Evolutionary conservation across 495 filamentous ascomycete genomes (phyloP).

Genomic region (Neurospora sublineolata): DNA sequence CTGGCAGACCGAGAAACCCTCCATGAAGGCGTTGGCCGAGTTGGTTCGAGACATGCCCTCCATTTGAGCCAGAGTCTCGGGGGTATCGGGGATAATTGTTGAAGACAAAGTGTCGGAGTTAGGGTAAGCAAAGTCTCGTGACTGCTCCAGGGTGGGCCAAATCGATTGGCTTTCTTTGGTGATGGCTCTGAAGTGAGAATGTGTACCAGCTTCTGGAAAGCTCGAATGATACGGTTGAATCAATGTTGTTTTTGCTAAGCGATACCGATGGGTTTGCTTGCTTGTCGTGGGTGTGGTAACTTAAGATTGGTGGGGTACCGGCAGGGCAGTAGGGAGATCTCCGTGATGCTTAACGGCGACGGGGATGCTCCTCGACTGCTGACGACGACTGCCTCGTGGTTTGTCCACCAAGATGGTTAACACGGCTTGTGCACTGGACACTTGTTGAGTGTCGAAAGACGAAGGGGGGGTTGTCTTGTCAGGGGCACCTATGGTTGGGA

Average conservation of each 20-base stretch:
- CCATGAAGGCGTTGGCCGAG: conserved; percentile 23
- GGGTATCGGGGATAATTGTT: not conserved
- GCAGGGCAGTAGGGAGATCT: not conserved
- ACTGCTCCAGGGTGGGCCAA: not conserved
- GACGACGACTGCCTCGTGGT: not conserved
- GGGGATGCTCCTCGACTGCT: not conserved
- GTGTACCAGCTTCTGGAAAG: not conserved
- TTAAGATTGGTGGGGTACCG: not conserved
- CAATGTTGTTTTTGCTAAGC: not conserved
- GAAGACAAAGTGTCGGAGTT: not conserved
- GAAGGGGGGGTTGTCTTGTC: not conserved
- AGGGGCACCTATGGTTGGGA: not conserved
- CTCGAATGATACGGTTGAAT: not conserved
- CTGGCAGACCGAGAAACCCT: conserved; percentile 41
- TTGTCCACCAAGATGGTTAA: not conserved
- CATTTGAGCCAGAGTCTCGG: conserved; percentile 11
- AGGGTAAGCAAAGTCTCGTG: not conserved
- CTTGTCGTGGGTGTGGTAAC: not conserved
- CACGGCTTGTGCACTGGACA: not conserved
- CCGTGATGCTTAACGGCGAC: not conserved
- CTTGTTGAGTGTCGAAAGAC: not conserved
- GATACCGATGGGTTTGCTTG: not conserved
- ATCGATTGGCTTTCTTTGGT: not conserved
- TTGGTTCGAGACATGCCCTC: conserved; percentile 28
- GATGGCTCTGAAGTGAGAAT: not conserved